These are phyloP conservation scores for Datura wrightii DNA, from an alignment of 257 asterid genomes.

Conservation along the genomic window DNA sequence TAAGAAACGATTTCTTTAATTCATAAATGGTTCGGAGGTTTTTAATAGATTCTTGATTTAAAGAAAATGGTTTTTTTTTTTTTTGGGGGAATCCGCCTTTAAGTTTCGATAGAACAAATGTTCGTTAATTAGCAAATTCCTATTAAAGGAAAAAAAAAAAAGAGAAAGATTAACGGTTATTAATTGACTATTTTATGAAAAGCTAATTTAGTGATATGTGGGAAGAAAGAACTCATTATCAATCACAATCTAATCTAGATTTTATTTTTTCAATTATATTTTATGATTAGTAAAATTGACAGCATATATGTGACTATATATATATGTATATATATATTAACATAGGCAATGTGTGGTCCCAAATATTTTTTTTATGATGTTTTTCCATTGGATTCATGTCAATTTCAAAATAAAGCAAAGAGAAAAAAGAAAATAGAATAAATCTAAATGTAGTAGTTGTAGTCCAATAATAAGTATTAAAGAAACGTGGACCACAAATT, in stretches of 20 bases:
- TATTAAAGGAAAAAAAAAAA: not conserved
- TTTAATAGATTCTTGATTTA: too few relatives aligned
- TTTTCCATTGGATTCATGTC: not conserved
- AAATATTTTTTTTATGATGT: not conserved
- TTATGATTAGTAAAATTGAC: not conserved
- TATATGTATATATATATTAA: not conserved
- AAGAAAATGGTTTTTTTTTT: too few relatives aligned
- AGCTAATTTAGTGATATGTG: not conserved
- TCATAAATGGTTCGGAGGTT: too few relatives aligned
- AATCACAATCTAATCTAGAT: not conserved
- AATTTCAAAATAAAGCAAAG: not conserved
- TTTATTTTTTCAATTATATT: not conserved
- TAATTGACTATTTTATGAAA: not conserved
- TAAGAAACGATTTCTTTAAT: too few relatives aligned
- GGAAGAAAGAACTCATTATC: not conserved
- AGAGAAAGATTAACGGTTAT: not conserved
- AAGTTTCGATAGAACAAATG: not conserved
- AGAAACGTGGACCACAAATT: not conserved
- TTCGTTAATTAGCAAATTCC: not conserved
- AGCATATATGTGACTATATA: not conserved
- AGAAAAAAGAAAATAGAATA: not conserved
- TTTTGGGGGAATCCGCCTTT: not conserved
- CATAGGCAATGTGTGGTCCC: not conserved
- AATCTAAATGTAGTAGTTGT: not conserved
- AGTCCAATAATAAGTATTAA: not conserved